Evolutionary conservation across 2,329 filamentous ascomycete species (phyloP).

Genomic region (Chlorencoelia australis): DNA sequence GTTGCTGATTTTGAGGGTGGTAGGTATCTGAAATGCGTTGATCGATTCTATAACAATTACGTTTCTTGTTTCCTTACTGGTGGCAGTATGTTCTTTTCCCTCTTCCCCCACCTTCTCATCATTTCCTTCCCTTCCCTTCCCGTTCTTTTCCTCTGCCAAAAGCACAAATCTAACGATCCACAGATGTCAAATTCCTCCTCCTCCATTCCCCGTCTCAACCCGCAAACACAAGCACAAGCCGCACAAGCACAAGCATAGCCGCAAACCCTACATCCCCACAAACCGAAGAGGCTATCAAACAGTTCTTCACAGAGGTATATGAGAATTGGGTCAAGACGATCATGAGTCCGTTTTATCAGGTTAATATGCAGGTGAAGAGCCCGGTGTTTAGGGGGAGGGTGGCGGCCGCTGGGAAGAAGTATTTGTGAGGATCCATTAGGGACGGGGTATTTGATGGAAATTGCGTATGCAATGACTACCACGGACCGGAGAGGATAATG

Average conservation of each 20-base stretch:
- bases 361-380: conserved; percentile 77
- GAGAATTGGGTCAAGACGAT: conserved; percentile 94
- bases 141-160: background rate
- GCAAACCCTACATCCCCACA: conserved; percentile 81
- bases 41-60: conserved; percentile 94
- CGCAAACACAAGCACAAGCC: conserved; percentile 34
- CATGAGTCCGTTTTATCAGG: conserved; percentile 92
- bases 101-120: too few relatives aligned
- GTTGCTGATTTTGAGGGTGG: conserved; percentile 4
- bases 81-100: conserved; percentile 52
- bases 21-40: conserved; percentile 93
- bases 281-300: conserved; percentile 89
- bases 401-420: conserved; percentile 83
- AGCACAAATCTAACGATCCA: background rate
- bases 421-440: conserved; percentile 48
- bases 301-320: conserved; percentile 92
- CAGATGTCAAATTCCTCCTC: conserved; percentile 80
- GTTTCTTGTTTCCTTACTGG: conserved; percentile 91
- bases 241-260: conserved; percentile 60
- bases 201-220: conserved; percentile 66
- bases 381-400: conserved; percentile 78
- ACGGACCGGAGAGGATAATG: too few relatives aligned
- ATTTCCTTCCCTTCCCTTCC: conserved; percentile 2
- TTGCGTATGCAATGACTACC: too few relatives aligned
- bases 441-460: background rate